These are phyloP conservation scores for Harrya chromipes DNA, from an alignment of 768 basidiomycete species.

Conservation along the genomic window DNA sequence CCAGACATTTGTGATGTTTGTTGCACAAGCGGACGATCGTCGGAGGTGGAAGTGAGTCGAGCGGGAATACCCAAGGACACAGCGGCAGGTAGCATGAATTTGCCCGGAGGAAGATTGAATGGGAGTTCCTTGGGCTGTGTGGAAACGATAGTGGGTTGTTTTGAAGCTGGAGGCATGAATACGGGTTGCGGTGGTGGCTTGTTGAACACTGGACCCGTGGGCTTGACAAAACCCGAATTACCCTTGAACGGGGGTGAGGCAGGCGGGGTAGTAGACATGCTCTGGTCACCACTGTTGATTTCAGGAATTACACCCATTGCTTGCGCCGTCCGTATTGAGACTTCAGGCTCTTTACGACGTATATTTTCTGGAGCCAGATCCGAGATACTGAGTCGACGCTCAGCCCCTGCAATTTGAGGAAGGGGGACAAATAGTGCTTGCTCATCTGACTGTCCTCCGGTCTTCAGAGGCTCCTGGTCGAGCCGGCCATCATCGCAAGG, in stretches of 20 bases:
- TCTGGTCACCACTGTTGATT: slow-evolving; percentile 27
- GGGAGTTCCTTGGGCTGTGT: slow-evolving; percentile 29
- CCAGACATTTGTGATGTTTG: slow-evolving; percentile 37
- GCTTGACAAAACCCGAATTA: slow-evolving; percentile 28
- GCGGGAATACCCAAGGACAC: slow-evolving; percentile 45
- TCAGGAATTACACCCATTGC: slow-evolving; percentile 4
- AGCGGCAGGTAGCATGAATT: slow-evolving; percentile 43
- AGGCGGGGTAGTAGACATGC: slow-evolving; percentile 55
- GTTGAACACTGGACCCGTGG: slow-evolving; percentile 55
- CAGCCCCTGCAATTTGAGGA: slow-evolving; percentile 7
- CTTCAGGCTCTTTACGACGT: slow-evolving; percentile 13
- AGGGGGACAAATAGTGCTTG: not conserved
- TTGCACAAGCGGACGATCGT: slow-evolving; percentile 19
- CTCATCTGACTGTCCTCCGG: slow-evolving; percentile 2
- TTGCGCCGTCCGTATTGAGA: slow-evolving; percentile 18
- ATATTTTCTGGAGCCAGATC: slow-evolving; percentile 51
- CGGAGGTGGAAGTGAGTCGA: slow-evolving; percentile 29
- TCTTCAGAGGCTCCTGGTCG: slow-evolving; percentile 3
- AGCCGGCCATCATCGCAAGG: slow-evolving; percentile 16
- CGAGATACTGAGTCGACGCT: slow-evolving; percentile 52
- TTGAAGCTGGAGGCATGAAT: slow-evolving; percentile 25
- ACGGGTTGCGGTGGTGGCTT: slow-evolving; percentile 40
- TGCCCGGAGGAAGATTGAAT: slow-evolving; percentile 35
- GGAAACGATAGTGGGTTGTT: slow-evolving; percentile 5
- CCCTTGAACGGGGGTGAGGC: slow-evolving; percentile 46